Evolutionary conservation across 257 asterid genomes (phyloP), one percentile per base, ranked within the genome.

Genomic region (Catharanthus roseus): DNA sequence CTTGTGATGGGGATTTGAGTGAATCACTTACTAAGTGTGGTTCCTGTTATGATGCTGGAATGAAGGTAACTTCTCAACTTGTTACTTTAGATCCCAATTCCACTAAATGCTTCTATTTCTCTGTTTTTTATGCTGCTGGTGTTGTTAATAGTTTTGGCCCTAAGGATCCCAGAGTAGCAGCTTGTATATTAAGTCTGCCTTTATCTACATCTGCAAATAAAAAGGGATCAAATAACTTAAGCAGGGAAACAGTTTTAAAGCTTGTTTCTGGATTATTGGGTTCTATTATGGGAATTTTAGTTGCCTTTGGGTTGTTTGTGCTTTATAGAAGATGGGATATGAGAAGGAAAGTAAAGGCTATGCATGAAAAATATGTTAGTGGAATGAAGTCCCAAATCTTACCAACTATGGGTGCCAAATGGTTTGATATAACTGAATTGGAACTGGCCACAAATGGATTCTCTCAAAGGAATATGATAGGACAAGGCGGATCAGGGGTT

Each of bases 401-500:
- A 33, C 74, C 74, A 0, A 42, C 49, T n/a, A 39, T 62, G 49
- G 74, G 74, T 28, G 61, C 74, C 24, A 54, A 38, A 70, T 70
- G 74, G 74, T 70, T 33, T 24, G 28, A 70, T 16, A 70, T 70
- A 33, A 28, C 29, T 9, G 74, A 70, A 38, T 51, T 70, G 29
- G 74, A 55, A 62, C 33, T 36, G 24, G 74, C 74, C 34, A 70
- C 74, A 12, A 29, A 56, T 54, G 63, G 33, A 38, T 70, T 70
- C 49, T 70, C 74, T 18, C 74, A 60, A 5, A 50, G 49, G 53
- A 70, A 70, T 56, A 53, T 70, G 33, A 34, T 70, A 53, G 74
- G 74, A 1, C 61, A 62, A 55, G 74, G 74, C 36, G 74, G 74
- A 21, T 70, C 38, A 54, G 74, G 74, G 45, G 49, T 70, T 38